These are phyloP conservation scores for Suillus weaverae DNA, from an alignment of 768 basidiomycete species.

Conservation along the genomic window DNA sequence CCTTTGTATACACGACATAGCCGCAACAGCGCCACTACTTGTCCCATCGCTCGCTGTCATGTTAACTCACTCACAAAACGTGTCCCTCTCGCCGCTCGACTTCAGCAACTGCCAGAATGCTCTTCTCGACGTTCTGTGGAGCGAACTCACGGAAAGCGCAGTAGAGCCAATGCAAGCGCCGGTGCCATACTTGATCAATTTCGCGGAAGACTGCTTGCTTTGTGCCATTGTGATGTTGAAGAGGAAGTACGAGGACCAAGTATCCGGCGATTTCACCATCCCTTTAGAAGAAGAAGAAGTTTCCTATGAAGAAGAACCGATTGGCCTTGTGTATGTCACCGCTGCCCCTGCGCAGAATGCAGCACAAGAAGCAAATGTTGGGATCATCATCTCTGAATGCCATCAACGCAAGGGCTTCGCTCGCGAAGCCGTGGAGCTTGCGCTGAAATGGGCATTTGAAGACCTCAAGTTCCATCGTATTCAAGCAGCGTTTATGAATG, in stretches of 20 bases:
- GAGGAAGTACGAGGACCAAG: not conserved
- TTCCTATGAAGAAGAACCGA: not conserved
- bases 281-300: not conserved
- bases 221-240: conserved; percentile 22
- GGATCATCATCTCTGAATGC: conserved; percentile 45
- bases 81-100: not conserved
- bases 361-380: conserved; percentile 53
- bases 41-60: not conserved
- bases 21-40: not conserved
- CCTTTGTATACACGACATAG: not conserved
- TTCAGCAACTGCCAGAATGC: too few species aligned
- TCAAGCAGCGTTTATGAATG: conserved; percentile 45
- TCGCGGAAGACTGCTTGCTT: conserved; percentile 31
- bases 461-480: conserved; percentile 35
- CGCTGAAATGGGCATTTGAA: conserved; percentile 47
- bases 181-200: conserved; percentile 20
- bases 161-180: conserved; percentile 30
- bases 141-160: conserved; percentile 20
- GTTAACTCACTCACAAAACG: not conserved
- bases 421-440: conserved; percentile 43
- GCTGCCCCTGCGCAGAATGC: conserved; percentile 17
- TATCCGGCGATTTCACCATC: not conserved
- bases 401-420: conserved; percentile 46
- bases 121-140: conserved; percentile 19
- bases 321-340: conserved; percentile 31